phyloP scores from a whole-genome alignment of 495 filamentous ascomycete species.

The Chaetomidium leptoderma region DNA sequence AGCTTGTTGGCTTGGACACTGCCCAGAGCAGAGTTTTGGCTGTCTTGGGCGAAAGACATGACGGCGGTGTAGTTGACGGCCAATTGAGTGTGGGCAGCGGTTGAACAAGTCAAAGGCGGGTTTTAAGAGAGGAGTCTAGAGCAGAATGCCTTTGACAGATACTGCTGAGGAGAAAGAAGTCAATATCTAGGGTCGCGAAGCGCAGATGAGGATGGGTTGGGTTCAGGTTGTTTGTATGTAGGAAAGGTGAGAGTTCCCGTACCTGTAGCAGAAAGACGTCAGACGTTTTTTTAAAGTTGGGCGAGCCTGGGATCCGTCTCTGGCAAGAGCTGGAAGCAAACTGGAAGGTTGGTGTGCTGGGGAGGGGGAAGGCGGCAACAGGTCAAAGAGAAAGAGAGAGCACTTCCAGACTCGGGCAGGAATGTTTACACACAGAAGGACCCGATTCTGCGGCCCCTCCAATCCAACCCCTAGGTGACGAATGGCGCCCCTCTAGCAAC shows the following conservation, averaged over 20 bases:
- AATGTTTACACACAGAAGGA: constrained; percentile 26
- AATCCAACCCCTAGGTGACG: constrained; percentile 20
- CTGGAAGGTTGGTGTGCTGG: not conserved
- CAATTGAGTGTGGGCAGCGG: constrained; percentile 3
- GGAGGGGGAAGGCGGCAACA: constrained; percentile 7
- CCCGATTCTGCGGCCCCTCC: constrained; percentile 17
- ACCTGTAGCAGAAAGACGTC: constrained; percentile 23
- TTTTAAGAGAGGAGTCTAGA: constrained; percentile 16
- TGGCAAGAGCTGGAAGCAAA: constrained; percentile 12
- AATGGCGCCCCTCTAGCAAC: constrained; percentile 26
- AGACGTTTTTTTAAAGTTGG: not conserved
- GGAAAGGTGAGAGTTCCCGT: constrained; percentile 7
- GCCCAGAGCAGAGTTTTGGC: constrained; percentile 66
- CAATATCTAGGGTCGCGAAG: constrained; percentile 21
- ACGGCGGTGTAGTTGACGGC: constrained; percentile 12
- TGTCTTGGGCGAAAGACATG: constrained; percentile 71
- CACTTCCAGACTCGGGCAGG: constrained; percentile 7
- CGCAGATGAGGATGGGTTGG: not conserved
- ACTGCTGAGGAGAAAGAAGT: constrained; percentile 15
- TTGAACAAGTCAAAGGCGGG: constrained; percentile 5
- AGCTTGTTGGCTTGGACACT: constrained; percentile 55
- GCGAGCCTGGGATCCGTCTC: not conserved
- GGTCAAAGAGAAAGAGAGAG: not conserved
- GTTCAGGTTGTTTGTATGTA: too few species aligned
- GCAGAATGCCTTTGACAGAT: constrained; percentile 14